Conservation (phyloP, 2,329 filamentous ascomycete species). For the Boeremia lycopersici region DNA sequence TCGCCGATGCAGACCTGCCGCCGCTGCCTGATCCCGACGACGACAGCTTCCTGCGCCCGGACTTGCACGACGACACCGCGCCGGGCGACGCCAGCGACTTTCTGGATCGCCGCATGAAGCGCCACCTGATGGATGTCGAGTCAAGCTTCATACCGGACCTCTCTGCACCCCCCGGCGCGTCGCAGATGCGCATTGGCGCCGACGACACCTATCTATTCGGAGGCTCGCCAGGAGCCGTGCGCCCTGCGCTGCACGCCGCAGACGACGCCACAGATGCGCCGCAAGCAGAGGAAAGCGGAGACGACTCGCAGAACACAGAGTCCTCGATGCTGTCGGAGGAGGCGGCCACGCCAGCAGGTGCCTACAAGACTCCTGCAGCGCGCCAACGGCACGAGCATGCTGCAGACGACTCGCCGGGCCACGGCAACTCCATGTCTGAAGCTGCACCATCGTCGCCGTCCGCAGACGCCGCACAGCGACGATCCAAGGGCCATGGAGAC, state of each 20-base stretch:
- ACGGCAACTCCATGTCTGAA: constrained; percentile 38
- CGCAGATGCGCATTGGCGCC: constrained; percentile 39
- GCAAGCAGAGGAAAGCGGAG: constrained; percentile 13
- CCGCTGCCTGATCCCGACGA: constrained; percentile 49
- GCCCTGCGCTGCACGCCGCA: constrained; percentile 21
- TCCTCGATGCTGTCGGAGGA: constrained; percentile 40
- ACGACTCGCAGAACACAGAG: constrained; percentile 24
- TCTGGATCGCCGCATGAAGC: constrained; percentile 65
- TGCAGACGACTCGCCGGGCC: constrained; percentile 35
- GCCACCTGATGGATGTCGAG: constrained; percentile 65
- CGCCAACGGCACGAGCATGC: constrained; percentile 30
- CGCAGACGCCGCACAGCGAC: constrained; percentile 49
- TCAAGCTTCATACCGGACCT: constrained; percentile 67
- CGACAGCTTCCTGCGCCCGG: constrained; percentile 47
- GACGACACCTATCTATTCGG: constrained; percentile 57
- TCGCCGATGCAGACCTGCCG: constrained; percentile 48
- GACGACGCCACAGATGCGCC: constrained; percentile 8
- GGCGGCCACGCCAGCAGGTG: constrained; percentile 48
- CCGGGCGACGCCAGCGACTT: constrained; percentile 51
- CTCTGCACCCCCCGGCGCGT: constrained; percentile 41
- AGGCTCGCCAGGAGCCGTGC: constrained; percentile 42
- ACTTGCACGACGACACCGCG: constrained; percentile 33
- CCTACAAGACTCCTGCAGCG: constrained; percentile 51
- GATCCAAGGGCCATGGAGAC: constrained; percentile 5
- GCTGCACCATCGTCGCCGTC: constrained; percentile 52